Evolutionary conservation across 78 protist genomes (phyloP).

Genomic region (Dictyostelium firmibasis): DNA sequence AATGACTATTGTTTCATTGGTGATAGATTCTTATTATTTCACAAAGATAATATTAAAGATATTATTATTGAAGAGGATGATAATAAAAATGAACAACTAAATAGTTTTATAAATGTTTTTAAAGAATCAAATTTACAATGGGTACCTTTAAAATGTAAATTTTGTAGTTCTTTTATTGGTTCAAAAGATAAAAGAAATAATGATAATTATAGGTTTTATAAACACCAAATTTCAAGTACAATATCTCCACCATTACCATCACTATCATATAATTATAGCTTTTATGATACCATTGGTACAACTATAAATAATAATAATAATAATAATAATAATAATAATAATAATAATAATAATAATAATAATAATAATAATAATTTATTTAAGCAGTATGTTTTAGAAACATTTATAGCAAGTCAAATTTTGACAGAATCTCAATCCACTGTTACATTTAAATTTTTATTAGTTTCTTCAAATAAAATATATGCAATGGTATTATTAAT

Average conservation of each 20-base stretch:
- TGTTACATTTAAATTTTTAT: constrained; percentile 1
- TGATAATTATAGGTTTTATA: constrained; percentile 1
- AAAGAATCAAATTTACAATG: neutral
- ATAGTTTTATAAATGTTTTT: neutral
- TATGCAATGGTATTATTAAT: neutral
- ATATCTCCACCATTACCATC: neutral
- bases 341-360: neutral
- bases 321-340: too few species aligned
- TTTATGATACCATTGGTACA: too few species aligned
- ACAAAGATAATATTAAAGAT: constrained; percentile 18
- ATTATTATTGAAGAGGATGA: neutral
- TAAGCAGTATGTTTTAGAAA: constrained; percentile 16
- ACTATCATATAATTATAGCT: neutral
- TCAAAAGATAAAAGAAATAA: neutral
- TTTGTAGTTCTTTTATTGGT: constrained; percentile 9
- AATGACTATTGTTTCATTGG: constrained; percentile 25
- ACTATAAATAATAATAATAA: too few species aligned
- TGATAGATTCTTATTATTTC: constrained; percentile 28
- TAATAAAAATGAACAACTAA: neutral
- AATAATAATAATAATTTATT: neutral
- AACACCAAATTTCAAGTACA: constrained; percentile 30
- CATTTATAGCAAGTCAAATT: constrained; percentile 27
- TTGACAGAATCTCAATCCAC: neutral
- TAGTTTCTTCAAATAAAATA: neutral
- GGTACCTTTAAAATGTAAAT: neutral